Conservation (phyloP, 2,329 filamentous ascomycete genomes). For the Aspergillus aculeatinus region DNA sequence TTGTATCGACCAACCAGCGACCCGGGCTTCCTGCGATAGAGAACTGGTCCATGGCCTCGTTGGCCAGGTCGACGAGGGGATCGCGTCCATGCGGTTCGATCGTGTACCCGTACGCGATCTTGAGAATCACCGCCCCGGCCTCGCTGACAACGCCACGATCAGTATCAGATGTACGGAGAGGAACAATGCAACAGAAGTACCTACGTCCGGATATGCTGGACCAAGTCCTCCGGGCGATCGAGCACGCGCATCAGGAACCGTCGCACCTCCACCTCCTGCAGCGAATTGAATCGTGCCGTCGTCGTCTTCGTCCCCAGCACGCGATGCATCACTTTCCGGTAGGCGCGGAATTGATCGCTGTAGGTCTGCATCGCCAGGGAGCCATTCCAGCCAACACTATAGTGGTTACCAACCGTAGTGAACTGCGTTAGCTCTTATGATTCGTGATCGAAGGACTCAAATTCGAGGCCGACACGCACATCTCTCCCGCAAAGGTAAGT, state of each 20-base stretch:
- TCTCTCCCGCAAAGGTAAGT: constrained; percentile 31
- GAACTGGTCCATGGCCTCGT: constrained; percentile 44
- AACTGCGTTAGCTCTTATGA: background rate
- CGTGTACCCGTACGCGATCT: constrained; percentile 40
- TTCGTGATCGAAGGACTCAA: background rate
- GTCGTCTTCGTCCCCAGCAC: constrained; percentile 46
- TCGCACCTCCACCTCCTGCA: constrained; percentile 47
- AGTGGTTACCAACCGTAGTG: background rate
- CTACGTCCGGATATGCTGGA: constrained; percentile 42
- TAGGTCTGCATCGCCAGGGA: constrained; percentile 36
- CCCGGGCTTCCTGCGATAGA: constrained; percentile 43
- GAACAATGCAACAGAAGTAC: background rate
- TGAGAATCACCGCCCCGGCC: constrained; percentile 42
- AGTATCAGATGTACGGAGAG: background rate
- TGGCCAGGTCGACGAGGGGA: constrained; percentile 43
- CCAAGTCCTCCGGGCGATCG: constrained; percentile 39
- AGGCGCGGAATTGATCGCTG: constrained; percentile 37
- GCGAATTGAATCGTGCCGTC: constrained; percentile 38
- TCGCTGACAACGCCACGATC: constrained; percentile 21
- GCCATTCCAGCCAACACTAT: constrained; percentile 38
- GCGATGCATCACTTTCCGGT: constrained; percentile 48
- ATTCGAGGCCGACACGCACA: constrained; percentile 27
- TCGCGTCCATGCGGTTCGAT: constrained; percentile 25
- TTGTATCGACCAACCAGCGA: constrained; percentile 47
- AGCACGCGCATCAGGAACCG: constrained; percentile 46